Conservation (phyloP, 2,329 filamentous ascomycete species). For the Trichoderma sp. region DNA sequence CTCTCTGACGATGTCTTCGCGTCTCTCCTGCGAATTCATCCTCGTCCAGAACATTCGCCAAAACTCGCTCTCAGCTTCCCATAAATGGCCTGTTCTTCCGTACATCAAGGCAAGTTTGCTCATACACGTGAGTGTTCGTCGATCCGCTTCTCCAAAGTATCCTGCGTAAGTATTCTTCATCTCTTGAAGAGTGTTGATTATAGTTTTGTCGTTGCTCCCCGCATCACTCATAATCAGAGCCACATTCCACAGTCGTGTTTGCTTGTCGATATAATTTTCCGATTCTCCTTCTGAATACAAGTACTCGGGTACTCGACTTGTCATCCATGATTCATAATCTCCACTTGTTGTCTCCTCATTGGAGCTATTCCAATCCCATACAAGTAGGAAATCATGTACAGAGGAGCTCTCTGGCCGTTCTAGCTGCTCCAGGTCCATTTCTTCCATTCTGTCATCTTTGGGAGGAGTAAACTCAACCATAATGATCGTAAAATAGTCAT, state of each 20-base stretch:
- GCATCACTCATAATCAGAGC: not conserved
- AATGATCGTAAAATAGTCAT: not conserved
- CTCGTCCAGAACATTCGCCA: not conserved
- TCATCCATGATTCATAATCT: not conserved
- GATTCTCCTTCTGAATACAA: not conserved
- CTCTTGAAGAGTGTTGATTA: not conserved
- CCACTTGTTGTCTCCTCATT: not conserved
- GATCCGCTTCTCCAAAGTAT: not conserved
- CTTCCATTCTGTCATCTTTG: not conserved
- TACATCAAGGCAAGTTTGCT: not conserved
- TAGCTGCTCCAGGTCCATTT: not conserved
- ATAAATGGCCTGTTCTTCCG: not conserved
- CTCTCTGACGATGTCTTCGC: not conserved
- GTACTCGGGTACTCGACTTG: not conserved
- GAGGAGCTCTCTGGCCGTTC: not conserved
- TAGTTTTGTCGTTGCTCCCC: not conserved
- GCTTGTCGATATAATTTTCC: not conserved
- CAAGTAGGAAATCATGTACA: not conserved
- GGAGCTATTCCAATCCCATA: slow-evolving; percentile 3
- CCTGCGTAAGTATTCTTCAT: not conserved
- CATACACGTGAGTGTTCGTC: not conserved
- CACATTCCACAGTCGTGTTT: not conserved
- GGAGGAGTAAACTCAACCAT: not conserved
- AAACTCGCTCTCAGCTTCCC: slow-evolving; percentile 3
- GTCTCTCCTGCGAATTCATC: not conserved